Evolutionary conservation across 2,329 filamentous ascomycete genomes (phyloP).

Genomic region (Tolypocladium amazonense): DNA sequence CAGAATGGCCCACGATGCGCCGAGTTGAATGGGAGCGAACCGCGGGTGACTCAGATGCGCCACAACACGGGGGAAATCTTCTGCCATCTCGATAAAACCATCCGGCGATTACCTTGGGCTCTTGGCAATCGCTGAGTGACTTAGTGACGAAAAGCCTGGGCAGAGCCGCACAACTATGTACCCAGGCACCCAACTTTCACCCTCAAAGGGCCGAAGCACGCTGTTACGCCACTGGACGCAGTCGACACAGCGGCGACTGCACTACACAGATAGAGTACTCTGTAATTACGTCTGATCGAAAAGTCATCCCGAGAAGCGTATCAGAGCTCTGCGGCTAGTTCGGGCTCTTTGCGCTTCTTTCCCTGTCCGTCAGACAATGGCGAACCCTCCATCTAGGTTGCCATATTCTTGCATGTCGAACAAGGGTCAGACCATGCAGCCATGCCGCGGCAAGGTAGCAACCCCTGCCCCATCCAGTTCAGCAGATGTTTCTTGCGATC

Average conservation of each 20-base stretch:
- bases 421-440: slow-evolving; percentile 3
- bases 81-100: not conserved
- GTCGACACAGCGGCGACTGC: not conserved
- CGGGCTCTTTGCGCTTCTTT: not conserved
- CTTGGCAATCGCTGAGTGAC: no score
- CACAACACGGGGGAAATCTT: not conserved
- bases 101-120: not conserved
- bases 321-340: not conserved
- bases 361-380: not conserved
- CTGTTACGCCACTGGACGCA: no score
- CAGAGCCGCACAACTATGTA: not conserved
- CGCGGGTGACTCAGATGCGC: not conserved
- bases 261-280: not conserved
- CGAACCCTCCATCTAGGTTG: not conserved
- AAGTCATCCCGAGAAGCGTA: not conserved
- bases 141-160: not conserved
- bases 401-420: slow-evolving; percentile 3
- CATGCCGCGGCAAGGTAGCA: not conserved
- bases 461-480: not conserved
- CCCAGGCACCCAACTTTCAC: not conserved
- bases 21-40: not conserved
- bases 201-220: not conserved
- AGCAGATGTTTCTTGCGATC: not conserved
- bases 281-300: no score
- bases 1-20: not conserved